A percentile compares a stretch with the other conserved stretches of the same genome.
Conservation (phyloP, 1,284 basidiomycete species). For the Trichosporon sp. region DNA sequence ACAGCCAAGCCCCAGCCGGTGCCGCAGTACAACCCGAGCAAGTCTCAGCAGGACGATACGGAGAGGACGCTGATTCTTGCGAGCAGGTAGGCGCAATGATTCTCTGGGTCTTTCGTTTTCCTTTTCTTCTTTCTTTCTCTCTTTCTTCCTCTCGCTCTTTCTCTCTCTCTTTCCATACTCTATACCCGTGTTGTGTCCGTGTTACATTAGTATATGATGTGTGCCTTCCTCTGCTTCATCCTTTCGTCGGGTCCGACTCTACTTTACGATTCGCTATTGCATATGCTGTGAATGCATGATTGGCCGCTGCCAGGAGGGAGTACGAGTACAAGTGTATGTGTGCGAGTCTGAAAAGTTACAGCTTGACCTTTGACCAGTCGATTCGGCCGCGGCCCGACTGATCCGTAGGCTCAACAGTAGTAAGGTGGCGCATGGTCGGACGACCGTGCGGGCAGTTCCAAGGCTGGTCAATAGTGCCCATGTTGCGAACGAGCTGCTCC, state of each 20-base stretch:
- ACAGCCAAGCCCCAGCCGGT: conserved; percentile 17
- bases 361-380: not conserved
- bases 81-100: conserved; percentile 8
- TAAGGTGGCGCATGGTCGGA: conserved; percentile 87
- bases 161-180: not conserved
- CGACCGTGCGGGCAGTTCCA: conserved; percentile 97
- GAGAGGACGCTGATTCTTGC: conserved; percentile 16
- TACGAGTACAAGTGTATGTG: not conserved
- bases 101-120: not conserved
- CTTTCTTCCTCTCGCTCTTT: not conserved
- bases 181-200: not conserved
- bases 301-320: not conserved
- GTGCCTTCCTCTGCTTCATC: not conserved
- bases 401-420: conserved; percentile 9
- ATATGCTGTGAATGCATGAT: not conserved
- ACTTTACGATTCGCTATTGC: not conserved
- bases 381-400: not conserved
- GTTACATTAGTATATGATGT: not conserved
- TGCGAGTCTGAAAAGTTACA: not conserved
- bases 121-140: not conserved
- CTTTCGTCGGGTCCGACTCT: not conserved
- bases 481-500: conserved; percentile 79
- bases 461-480: conserved; percentile 94
- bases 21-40: not conserved
- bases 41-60: conserved; percentile 9